Evolutionary conservation across 1,284 basidiomycete species (phyloP).

Genomic region (Pseudozyma hubeiensis): DNA sequence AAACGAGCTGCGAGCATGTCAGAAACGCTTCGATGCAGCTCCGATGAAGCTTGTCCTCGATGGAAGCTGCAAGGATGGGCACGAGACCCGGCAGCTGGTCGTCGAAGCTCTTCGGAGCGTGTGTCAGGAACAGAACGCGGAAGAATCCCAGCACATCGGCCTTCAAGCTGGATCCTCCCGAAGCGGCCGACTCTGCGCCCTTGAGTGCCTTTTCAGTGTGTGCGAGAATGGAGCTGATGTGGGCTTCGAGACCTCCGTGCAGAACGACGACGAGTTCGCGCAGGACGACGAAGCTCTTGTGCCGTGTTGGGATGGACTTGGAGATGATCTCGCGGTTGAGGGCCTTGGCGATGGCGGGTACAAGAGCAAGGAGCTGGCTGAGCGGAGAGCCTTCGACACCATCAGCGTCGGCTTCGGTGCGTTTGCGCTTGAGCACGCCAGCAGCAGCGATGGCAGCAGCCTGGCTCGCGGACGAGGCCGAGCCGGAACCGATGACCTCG

Average conservation of each 20-base stretch:
- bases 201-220: constrained; percentile 69
- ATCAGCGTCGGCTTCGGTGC: constrained; percentile 55
- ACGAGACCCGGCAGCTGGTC: constrained; percentile 77
- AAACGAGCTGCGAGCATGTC: constrained; percentile 71
- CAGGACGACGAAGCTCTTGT: constrained; percentile 85
- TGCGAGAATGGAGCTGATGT: constrained; percentile 73
- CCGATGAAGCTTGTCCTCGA: constrained; percentile 72
- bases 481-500: constrained; percentile 73
- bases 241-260: constrained; percentile 82
- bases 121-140: constrained; percentile 82
- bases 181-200: constrained; percentile 62
- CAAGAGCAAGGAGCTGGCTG: constrained; percentile 73
- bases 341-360: constrained; percentile 82
- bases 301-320: constrained; percentile 84
- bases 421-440: constrained; percentile 68
- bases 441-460: constrained; percentile 47
- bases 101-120: constrained; percentile 77
- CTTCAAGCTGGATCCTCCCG: constrained; percentile 68
- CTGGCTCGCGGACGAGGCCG: constrained; percentile 27
- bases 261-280: constrained; percentile 82
- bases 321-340: constrained; percentile 85
- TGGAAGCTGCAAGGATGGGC: constrained; percentile 79
- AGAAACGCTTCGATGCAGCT: constrained; percentile 74
- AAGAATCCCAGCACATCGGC: constrained; percentile 83
- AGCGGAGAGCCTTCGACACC: constrained; percentile 40